Evolutionary conservation across 345 rosid species (phyloP), one percentile per base, ranked within the genome.

Genomic region (Gossypium stocksii): DNA sequence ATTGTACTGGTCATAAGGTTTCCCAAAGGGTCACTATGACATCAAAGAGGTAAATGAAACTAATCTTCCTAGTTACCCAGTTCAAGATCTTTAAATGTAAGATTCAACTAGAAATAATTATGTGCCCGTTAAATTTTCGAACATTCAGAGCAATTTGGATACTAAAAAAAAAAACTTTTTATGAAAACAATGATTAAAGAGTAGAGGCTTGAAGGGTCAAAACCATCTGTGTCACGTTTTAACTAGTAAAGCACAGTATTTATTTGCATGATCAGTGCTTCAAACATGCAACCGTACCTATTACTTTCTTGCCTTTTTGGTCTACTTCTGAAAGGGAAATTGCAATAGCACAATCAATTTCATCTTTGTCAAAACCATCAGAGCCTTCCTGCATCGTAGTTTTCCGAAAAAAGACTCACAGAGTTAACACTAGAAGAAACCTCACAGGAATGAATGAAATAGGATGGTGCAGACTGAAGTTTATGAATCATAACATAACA

Each of bases 311-410:
- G 73, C 97, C 97, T 82, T 96, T 88, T 23, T 61, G 81, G 81
- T 91, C 89, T 76, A 56, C 89, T 81, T 87, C 97, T 8, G 93
- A 81, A 69, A 91, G 94, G 71, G 99, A 93, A 15, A 93, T 73
- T 74, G 92, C 98, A 80, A 96, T 88, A 25, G 93, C 99, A 72
- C 78, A 75, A 2, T 91, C 98, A 72, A 91, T 82, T 13, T 96
- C 97, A 53, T 89, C 97, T 72, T 77, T 86, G 84, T 96, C 98
- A 64, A 87, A 88, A 81, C 84, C 97, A n/a, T 89, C 85, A 34
- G 87, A 85, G 71, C 85, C 86, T 77, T 87, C 97, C 99, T 96
- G 86, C 83, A 80, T 73, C 51, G 78, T 49, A 70, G 63, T 66
- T 78, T 44, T 65, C 44, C 77, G 65, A 45, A 43, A 76, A 34